Percentiles rank a stretch among this genome's conserved stretches.
Evolutionary conservation across 1,139 yeast genomes (phyloP).

Genomic region (Blastobotrys capitulatus): DNA sequence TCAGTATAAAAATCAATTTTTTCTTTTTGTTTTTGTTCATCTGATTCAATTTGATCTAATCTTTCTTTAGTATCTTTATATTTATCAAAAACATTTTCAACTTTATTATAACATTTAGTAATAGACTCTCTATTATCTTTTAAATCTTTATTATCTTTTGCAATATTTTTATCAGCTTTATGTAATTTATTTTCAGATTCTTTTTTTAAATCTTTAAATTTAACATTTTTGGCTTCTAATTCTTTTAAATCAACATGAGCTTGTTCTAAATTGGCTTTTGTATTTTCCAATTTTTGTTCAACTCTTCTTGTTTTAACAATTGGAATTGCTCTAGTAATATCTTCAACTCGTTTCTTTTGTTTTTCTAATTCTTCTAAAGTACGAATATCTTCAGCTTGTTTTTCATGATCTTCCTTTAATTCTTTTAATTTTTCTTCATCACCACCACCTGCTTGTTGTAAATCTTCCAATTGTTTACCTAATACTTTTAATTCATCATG

Average conservation of each 20-base stretch:
- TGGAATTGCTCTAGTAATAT: neutral
- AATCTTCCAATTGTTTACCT: constrained; percentile 18
- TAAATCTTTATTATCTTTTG: neutral
- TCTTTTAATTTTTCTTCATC: constrained; percentile 9
- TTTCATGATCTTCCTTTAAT: constrained; percentile 38
- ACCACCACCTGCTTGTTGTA: constrained; percentile 9
- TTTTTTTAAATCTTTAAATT: neutral
- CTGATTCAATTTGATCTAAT: neutral
- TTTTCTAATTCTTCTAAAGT: constrained; percentile 15
- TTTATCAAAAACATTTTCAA: neutral
- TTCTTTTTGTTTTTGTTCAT: neutral
- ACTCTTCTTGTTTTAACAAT: constrained; percentile 7
- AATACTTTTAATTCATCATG: constrained; percentile 51
- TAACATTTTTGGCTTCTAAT: neutral
- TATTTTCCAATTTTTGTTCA: constrained; percentile 8
- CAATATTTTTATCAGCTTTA: neutral
- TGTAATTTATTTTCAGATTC: neutral
- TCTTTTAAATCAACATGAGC: constrained; percentile 34
- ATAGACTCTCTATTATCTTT: neutral
- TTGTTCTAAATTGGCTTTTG: constrained; percentile 38
- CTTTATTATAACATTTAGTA: neutral
- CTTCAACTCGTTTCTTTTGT: constrained; percentile 8
- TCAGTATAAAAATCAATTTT: neutral
- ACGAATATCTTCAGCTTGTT: neutral
- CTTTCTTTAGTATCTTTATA: neutral